A percentile compares a stretch with the other conserved stretches of the same genome.
phyloP scores from a whole-genome alignment of 1,139 yeast genomes.

The Hanseniaspora uvarum region DNA sequence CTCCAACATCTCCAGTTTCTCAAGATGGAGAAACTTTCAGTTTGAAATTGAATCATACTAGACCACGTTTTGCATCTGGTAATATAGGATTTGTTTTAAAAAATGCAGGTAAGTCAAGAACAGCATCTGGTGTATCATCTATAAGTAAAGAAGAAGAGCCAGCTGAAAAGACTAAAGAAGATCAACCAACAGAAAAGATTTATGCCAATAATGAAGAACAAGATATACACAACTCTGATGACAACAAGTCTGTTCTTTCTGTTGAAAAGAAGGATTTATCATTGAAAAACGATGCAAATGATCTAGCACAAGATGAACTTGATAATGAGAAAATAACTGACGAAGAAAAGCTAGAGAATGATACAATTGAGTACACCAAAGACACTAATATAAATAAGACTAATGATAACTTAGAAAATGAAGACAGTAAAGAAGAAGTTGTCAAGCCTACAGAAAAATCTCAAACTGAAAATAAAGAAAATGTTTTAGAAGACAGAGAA shows the following conservation, averaged over 20 bases:
- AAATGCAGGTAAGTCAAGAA: constrained; percentile 14
- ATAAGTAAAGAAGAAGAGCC: background rate
- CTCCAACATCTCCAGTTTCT: constrained; percentile 3
- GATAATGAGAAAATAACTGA: background rate
- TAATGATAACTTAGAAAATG: no score
- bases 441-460: no score
- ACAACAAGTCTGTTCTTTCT: background rate
- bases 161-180: background rate
- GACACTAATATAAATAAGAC: no score
- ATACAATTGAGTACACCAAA: background rate
- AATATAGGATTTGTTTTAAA: constrained; percentile 16
- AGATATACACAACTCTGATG: background rate
- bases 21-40: constrained; percentile 17
- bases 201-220: background rate
- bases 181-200: background rate
- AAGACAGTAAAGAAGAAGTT: background rate
- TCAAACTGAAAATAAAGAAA: background rate
- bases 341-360: background rate
- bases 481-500: background rate
- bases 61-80: constrained; percentile 17
- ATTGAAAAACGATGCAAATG: background rate
- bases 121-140: background rate
- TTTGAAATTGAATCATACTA: background rate
- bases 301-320: background rate
- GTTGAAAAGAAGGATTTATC: background rate